Percentiles rank a stretch among this genome's conserved stretches.
Evolutionary conservation across 2,329 filamentous ascomycete genomes (phyloP).

Genomic region (Pyricularia grisea): DNA sequence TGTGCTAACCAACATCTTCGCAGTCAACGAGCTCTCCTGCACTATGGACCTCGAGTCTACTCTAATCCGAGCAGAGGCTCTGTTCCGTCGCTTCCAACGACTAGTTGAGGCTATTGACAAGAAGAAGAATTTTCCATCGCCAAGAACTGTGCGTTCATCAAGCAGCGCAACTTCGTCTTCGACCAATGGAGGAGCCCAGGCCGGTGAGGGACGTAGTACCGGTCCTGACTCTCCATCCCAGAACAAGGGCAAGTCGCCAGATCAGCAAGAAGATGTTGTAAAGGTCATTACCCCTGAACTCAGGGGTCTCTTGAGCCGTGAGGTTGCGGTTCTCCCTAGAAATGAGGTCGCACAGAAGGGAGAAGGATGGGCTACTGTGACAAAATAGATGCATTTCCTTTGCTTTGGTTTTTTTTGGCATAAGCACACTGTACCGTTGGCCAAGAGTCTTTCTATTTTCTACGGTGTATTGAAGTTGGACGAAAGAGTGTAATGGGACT

Average conservation of each 20-base stretch:
- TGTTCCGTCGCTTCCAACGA: conserved; percentile 82
- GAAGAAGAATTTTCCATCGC: conserved; percentile 72
- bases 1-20: conserved; percentile 5
- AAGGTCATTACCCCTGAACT: conserved; percentile 49
- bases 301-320: conserved; percentile 39
- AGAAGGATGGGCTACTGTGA: conserved; percentile 8
- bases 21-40: conserved; percentile 89
- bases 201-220: conserved; percentile 5
- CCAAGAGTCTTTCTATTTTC: background rate
- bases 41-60: conserved; percentile 87
- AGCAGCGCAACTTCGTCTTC: conserved; percentile 7
- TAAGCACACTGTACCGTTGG: background rate
- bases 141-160: conserved; percentile 20
- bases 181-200: background rate
- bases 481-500: background rate
- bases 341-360: conserved; percentile 4
- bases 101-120: conserved; percentile 89
- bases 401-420: background rate
- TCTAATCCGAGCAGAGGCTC: conserved; percentile 74
- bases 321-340: conserved; percentile 25
- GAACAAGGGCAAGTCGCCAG: conserved; percentile 8
- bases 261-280: conserved; percentile 9
- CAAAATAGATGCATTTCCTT: background rate
- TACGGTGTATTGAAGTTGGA: background rate
- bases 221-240: conserved; percentile 6